Evolutionary conservation across 768 basidiomycete genomes (phyloP).

Genomic region (Hirschioporus abietinus): DNA sequence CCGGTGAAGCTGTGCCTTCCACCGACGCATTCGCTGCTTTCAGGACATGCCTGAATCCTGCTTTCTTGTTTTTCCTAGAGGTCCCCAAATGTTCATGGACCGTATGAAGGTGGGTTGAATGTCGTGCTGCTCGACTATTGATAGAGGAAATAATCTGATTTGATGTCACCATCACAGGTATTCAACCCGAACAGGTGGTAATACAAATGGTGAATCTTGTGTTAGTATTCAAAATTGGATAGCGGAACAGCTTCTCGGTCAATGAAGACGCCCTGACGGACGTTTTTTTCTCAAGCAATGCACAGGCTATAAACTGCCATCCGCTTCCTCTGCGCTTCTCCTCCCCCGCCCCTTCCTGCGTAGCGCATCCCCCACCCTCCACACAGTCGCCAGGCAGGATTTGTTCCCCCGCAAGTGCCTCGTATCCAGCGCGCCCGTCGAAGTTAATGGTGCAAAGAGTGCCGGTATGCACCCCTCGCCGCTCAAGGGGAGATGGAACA

Average conservation of each 20-base stretch:
- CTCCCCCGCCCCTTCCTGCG: neutral
- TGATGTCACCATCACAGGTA: neutral
- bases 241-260: neutral
- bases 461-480: slow-evolving; percentile 1
- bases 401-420: neutral
- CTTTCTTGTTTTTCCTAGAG: neutral
- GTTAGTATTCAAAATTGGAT: neutral
- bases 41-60: neutral
- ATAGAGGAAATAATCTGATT: neutral
- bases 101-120: neutral
- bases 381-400: too few relatives aligned
- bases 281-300: neutral
- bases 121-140: neutral
- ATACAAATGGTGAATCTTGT: neutral
- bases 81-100: neutral
- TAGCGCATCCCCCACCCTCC: too few relatives aligned
- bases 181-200: neutral
- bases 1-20: neutral
- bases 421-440: too few relatives aligned
- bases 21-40: neutral
- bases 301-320: neutral
- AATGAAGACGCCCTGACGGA: neutral
- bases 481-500: neutral
- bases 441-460: neutral
- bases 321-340: neutral